Conservation (phyloP, 805 yeast genomes). For the Cyberlindnera bimundalis region DNA sequence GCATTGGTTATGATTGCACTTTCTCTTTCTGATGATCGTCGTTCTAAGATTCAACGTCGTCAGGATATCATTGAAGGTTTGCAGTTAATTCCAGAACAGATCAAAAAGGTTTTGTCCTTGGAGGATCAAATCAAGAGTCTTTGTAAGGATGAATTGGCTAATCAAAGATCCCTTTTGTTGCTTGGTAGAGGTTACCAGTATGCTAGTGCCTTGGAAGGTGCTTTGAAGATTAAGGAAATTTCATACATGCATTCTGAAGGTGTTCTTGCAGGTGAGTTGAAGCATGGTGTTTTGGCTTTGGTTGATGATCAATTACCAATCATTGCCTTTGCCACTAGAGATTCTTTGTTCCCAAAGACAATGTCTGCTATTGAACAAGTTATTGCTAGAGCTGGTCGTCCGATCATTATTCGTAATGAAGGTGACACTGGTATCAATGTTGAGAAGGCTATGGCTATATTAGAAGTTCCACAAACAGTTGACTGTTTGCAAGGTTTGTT, state of each 20-base stretch:
- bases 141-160: constrained; percentile 68
- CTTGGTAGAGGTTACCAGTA: constrained; percentile 97
- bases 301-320: constrained; percentile 94
- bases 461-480: constrained; percentile 92
- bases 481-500: constrained; percentile 97
- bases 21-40: constrained; percentile 88
- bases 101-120: constrained; percentile 68
- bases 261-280: constrained; percentile 97
- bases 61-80: constrained; percentile 83
- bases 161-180: constrained; percentile 81
- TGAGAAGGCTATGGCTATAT: constrained; percentile 58
- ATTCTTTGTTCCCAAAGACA: constrained; percentile 92
- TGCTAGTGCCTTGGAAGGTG: constrained; percentile 98
- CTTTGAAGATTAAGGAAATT: constrained; percentile 95
- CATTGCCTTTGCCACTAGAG: constrained; percentile 94
- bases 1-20: constrained; percentile 96
- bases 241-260: constrained; percentile 99
- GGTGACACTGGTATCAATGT: constrained; percentile 60
- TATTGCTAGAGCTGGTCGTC: constrained; percentile 95
- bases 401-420: constrained; percentile 87
- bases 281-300: constrained; percentile 96
- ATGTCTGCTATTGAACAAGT: constrained; percentile 96
- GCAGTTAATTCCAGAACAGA: constrained; percentile 79
- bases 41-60: constrained; percentile 74
- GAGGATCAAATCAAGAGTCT: constrained; percentile 71